Conservation (phyloP, 2,329 filamentous ascomycete genomes). For the Alternaria alternata region DNA sequence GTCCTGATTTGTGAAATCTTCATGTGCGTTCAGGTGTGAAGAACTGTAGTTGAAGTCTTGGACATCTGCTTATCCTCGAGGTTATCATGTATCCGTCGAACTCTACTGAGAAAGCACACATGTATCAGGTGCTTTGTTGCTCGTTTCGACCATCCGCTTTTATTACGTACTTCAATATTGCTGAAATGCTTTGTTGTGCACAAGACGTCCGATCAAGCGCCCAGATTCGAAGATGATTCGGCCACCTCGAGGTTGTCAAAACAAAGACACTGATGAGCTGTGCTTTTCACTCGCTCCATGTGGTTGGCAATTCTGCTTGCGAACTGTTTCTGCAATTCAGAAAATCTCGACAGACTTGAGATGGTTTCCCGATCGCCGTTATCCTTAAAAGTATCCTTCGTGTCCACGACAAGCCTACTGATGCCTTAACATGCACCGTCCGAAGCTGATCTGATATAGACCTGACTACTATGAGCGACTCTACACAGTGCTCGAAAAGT, state of each 20-base stretch:
- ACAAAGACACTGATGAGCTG: not conserved
- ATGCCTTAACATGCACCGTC: not conserved
- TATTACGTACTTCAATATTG: no score
- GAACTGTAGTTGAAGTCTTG: no score
- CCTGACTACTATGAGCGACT: not conserved
- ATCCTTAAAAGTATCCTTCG: not conserved
- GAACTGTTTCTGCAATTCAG: not conserved
- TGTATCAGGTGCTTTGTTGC: no score
- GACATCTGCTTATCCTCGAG: no score
- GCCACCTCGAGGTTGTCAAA: not conserved
- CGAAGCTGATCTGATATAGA: not conserved
- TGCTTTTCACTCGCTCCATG: not conserved
- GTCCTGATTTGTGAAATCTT: no score
- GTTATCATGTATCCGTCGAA: no score
- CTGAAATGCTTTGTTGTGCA: no score
- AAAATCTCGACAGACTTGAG: not conserved
- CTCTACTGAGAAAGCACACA: no score
- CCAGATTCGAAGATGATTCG: no score
- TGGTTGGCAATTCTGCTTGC: not conserved
- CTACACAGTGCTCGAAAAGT: not conserved
- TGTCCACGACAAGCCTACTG: not conserved
- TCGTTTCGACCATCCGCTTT: no score
- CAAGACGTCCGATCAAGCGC: no score
- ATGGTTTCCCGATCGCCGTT: not conserved
- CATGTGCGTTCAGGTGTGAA: no score